Percentiles rank a stretch among this genome's conserved stretches.
These are phyloP conservation scores for Tillandsia fasciculata DNA, from an alignment of 176 grass and related monocot genomes.

Conservation along the genomic window DNA sequence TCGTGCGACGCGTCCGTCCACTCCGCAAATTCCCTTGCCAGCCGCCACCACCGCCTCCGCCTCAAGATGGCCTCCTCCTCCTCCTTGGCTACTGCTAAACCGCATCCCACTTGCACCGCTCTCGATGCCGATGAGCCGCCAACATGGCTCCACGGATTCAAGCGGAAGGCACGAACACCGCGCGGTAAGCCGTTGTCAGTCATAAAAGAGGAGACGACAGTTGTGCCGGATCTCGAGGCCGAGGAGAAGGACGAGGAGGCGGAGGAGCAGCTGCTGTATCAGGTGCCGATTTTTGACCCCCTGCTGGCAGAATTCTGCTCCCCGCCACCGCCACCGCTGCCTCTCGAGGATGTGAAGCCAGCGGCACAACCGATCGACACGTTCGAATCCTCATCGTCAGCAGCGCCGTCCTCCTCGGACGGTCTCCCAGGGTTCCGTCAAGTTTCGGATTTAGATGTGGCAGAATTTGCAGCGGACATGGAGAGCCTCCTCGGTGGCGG, in stretches of 20 bases:
- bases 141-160: conserved; percentile 53
- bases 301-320: conserved; percentile 57
- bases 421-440: conserved; percentile 33
- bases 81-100: conserved; percentile 6
- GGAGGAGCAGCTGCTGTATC: conserved; percentile 60
- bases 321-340: background rate
- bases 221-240: conserved; percentile 54
- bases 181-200: conserved; percentile 35
- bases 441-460: conserved; percentile 65
- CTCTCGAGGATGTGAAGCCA: background rate
- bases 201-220: background rate
- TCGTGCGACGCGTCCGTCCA: conserved; percentile 74
- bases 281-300: conserved; percentile 62
- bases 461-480: conserved; percentile 80
- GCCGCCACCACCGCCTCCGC: conserved; percentile 68
- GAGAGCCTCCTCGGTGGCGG: conserved; percentile 68
- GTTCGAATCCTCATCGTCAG: background rate
- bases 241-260: conserved; percentile 29
- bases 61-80: conserved; percentile 28
- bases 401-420: conserved; percentile 2
- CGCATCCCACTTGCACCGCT: background rate
- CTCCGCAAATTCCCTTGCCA: conserved; percentile 71
- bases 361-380: background rate
- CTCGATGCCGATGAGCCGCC: conserved; percentile 17
- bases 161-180: conserved; percentile 66